Base-by-base conservation (phyloP, 345 rosid genomes). In the Euphorbia pulcherrima region DNA sequence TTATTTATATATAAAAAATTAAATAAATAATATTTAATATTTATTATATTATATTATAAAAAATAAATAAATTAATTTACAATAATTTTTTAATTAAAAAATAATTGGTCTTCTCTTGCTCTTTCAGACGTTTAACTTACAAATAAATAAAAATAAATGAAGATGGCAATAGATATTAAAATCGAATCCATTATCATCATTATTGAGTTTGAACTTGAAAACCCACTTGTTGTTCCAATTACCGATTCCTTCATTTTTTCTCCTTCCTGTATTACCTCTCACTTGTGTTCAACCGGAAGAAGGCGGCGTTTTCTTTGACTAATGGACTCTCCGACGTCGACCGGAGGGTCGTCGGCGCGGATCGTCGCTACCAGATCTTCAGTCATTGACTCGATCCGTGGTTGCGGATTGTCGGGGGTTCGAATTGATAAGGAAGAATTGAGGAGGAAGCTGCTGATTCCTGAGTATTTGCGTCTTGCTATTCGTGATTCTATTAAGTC, bases 371-470 rank as follows among this genome's bases (percentile, higher is more conserved):
- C 76, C 57, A 73, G 93, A 30, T 82, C 90, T 53, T 89, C 96
- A 2, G 68, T 89, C 72, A 80, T 86, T 0, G 92, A 89, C 6
- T 87, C 90, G 18, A 70, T 90, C 72, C 76, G 87, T 30, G 81
- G 84, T 12, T 86, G 87, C 57, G 90, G 87, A 9, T 74, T 90
- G 64, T 84, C 87, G 27, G 86, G 72, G 85, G 68, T 88, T 68
- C 77, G 89, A 60, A 83, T 95, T 67, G 83, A 90, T 47, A 92
- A 83, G 74, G 87, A 82, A 74, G 89, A 87, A 64, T 81, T 95
- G 33, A 81, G 76, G 75, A 65, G 70, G 70, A 82, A 73, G 72
- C 73, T 90, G 2, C 64, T 79, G 74, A 85, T 95, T 60, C 96
- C 97, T 0, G 72, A 82, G 69, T 88, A 95, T 65, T 81, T 95